These are phyloP conservation scores for Alternaria viburni DNA, from an alignment of 2,329 filamentous ascomycete genomes.

Conservation along the genomic window DNA sequence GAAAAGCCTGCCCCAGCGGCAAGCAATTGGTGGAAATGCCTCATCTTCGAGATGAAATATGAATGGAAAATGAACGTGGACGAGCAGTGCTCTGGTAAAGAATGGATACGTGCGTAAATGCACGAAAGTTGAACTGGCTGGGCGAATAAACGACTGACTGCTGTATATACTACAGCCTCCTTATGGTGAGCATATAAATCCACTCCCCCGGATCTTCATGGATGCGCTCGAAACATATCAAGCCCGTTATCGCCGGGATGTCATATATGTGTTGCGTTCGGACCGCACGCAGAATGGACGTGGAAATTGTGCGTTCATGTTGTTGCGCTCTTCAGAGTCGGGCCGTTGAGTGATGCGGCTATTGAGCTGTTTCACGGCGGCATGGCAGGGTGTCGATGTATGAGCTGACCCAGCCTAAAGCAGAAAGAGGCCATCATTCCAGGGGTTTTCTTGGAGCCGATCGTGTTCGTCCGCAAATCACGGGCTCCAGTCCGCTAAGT, in stretches of 20 bases:
- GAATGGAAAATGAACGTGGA: neutral
- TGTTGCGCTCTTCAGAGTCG: neutral
- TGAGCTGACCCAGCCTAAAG: neutral
- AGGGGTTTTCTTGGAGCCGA: neutral
- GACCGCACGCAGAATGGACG: neutral
- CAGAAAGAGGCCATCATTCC: neutral
- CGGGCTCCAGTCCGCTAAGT: neutral
- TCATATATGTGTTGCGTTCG: neutral
- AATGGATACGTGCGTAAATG: neutral
- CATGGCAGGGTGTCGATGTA: neutral
- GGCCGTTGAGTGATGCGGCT: neutral
- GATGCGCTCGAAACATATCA: neutral
- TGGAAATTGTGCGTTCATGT: neutral
- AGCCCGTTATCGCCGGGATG: neutral
- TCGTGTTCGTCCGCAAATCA: neutral
- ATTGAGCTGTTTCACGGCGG: neutral
- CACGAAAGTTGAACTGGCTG: neutral
- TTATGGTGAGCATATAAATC: neutral
- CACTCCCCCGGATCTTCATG: neutral
- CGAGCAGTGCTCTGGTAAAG: neutral
- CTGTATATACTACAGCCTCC: accelerated
- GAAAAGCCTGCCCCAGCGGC: conserved; percentile 1
- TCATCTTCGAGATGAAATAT: neutral
- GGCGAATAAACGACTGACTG: neutral
- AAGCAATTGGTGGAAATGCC: neutral